These are phyloP conservation scores for Lunularia cruciata DNA, from an alignment of 225 moss, liverwort and hornwort genomes.

Conservation along the genomic window DNA sequence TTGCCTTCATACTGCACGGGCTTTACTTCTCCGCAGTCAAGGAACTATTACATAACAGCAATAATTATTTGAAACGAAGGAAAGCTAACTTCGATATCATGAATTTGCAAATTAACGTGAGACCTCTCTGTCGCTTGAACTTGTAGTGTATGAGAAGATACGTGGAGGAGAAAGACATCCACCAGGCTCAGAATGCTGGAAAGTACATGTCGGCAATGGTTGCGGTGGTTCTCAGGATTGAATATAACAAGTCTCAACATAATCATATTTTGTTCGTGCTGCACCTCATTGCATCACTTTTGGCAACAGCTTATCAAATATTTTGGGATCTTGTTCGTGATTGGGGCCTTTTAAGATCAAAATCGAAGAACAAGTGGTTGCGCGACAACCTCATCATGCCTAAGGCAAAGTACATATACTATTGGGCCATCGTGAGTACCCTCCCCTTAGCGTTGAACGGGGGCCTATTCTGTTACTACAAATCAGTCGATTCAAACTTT, in stretches of 20 bases:
- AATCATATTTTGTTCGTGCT: constrained; percentile 44
- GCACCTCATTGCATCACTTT: constrained; percentile 52
- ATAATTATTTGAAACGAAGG: no score
- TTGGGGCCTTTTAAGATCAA: constrained; percentile 75
- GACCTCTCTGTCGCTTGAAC: background rate
- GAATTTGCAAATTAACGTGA: background rate
- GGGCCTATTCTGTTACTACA: background rate
- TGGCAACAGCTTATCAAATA: constrained; percentile 72
- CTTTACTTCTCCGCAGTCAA: background rate
- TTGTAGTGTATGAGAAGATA: constrained; percentile 76
- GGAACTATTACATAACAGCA: no score
- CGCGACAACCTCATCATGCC: constrained; percentile 78
- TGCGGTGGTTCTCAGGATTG: constrained; percentile 62
- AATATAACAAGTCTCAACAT: constrained; percentile 38
- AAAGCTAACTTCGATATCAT: background rate
- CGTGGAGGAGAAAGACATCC: constrained; percentile 63
- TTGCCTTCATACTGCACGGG: background rate
- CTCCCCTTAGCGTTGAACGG: no score
- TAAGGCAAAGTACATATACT: constrained; percentile 66
- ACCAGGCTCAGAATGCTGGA: constrained; percentile 68
- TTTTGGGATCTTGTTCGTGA: constrained; percentile 91
- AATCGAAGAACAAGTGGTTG: constrained; percentile 78
- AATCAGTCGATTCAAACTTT: background rate
- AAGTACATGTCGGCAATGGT: constrained; percentile 88
- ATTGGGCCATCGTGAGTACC: constrained; percentile 81